Percentiles rank a stretch among this genome's conserved stretches.
These are phyloP conservation scores for Glomus cerebriforme DNA, from an alignment of 192 early-diverging fungal genomes.

Conservation along the genomic window DNA sequence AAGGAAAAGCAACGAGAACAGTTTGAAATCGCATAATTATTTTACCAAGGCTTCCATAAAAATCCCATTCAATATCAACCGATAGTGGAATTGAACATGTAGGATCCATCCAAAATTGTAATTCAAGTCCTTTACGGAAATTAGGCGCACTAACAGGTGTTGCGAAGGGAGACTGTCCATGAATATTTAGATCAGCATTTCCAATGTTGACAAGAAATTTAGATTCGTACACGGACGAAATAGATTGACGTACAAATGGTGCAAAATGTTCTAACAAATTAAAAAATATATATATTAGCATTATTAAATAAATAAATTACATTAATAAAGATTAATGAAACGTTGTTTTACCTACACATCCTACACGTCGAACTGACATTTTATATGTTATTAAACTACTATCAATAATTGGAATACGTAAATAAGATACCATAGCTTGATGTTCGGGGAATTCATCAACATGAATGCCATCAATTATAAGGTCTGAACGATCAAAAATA, in stretches of 20 bases:
- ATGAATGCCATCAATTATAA: slow-evolving; percentile 36
- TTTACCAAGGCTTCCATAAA: slow-evolving; percentile 70
- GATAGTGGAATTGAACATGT: slow-evolving; percentile 46
- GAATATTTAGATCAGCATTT: slow-evolving; percentile 49
- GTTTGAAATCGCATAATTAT: slow-evolving; percentile 73
- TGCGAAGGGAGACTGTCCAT: slow-evolving; percentile 52
- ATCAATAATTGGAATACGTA: slow-evolving; percentile 54
- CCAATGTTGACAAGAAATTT: slow-evolving; percentile 53
- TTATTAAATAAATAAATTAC: neutral
- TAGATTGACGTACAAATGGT: slow-evolving; percentile 56
- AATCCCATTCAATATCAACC: slow-evolving; percentile 58
- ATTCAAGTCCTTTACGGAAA: slow-evolving; percentile 41
- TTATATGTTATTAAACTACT: slow-evolving; percentile 55
- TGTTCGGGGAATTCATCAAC: slow-evolving; percentile 25
- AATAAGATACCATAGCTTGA: slow-evolving; percentile 38
- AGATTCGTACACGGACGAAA: slow-evolving; percentile 56
- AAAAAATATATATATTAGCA: slow-evolving; percentile 3
- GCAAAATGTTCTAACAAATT: slow-evolving; percentile 42
- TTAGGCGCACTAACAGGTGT: slow-evolving; percentile 24
- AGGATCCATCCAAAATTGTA: slow-evolving; percentile 60
- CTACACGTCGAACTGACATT: slow-evolving; percentile 43
- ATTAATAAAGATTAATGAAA: neutral
- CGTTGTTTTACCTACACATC: slow-evolving; percentile 36
- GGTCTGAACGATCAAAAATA: slow-evolving; percentile 25
- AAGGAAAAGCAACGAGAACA: slow-evolving; percentile 66